phyloP scores from a whole-genome alignment of 768 basidiomycete species.

The Auriscalpium orientale region DNA sequence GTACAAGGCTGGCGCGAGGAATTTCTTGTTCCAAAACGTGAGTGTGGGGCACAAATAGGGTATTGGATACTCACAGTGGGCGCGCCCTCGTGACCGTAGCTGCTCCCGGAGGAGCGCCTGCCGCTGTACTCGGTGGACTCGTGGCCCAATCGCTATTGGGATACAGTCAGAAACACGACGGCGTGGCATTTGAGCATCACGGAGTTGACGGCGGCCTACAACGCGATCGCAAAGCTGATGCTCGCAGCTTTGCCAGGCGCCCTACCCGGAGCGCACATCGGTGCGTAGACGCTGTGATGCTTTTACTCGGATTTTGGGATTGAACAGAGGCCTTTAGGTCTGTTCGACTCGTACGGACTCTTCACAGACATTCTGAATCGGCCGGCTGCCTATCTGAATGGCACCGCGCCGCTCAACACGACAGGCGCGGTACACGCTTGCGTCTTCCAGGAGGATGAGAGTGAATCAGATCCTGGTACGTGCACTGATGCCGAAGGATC shows the following conservation, averaged over 20 bases:
- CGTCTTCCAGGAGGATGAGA: conserved; percentile 31
- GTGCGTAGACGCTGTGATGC: conserved; percentile 25
- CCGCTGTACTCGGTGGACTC: conserved; percentile 25
- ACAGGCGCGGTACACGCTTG: conserved; percentile 46
- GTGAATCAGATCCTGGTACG: conserved; percentile 17
- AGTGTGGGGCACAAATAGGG: conserved; percentile 14
- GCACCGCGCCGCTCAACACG: conserved; percentile 27
- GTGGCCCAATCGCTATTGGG: conserved; percentile 28
- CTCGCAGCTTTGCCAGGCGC: conserved; percentile 18
- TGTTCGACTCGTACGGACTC: conserved; percentile 55
- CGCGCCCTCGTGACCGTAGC: conserved; percentile 15
- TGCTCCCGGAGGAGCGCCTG: conserved; percentile 26
- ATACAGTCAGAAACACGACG: conserved; percentile 23
- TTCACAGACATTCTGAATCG: conserved; percentile 50
- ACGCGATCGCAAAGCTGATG: conserved; percentile 21
- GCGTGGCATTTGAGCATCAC: conserved; percentile 28
- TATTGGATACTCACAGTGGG: neutral
- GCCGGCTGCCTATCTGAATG: conserved; percentile 51
- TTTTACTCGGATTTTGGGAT: neutral
- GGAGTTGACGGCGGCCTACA: conserved; percentile 24
- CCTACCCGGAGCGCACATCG: conserved; percentile 44
- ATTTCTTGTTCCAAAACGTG: conserved; percentile 66
- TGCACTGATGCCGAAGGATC: conserved; percentile 35
- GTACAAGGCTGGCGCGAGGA: conserved; percentile 52
- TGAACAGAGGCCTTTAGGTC: conserved; percentile 25